Evolutionary conservation across 768 basidiomycete species (phyloP), one percentile per base, ranked within the genome.

Genomic region (Lentinula edodes): DNA sequence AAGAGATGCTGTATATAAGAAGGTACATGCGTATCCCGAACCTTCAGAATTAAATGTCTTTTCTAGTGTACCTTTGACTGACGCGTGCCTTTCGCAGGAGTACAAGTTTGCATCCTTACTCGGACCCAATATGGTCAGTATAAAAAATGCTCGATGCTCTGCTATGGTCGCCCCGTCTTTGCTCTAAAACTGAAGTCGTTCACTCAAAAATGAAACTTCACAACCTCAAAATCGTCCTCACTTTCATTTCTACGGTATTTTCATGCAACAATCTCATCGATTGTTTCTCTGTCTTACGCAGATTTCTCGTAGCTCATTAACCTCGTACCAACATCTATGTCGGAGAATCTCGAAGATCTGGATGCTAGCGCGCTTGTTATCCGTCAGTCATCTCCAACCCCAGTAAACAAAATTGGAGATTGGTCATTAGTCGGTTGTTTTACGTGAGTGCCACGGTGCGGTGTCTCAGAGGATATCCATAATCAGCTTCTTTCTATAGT

Each of bases 401-500:
- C 39, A 28, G 55, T 56, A 18, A 56, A 43, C 23, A 12, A 12
- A 20, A 56, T 41, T 9, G 55, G 55, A 46, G 34, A 59, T 41
- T 86, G 83, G 83, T 73, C 74, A 2, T 69, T 76, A 9, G 71
- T 77, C 10, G 84, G 84, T 61, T 86, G 84, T 64, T 84, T 76
- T 68, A 80, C 78, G 79, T 83, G 58, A 34, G 71, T 62, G 7
- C 13, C 23, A 42, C 28, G 6, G 20, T 43, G 20, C 56, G 6
- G 42, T 8, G 16, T 52, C 20, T 16, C n/a, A 50, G 18, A 20
- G 23, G n/a, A 52, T 18, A 5, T 16, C 41, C 7, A 41, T 41
- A 36, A 38, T 28, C 28, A 28, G 28, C 41, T 52, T 62, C 58
- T 41, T 39, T 13, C 32, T 28, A 52, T 55, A 73, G 75, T 18